phyloP scores from a whole-genome alignment of 2,329 filamentous ascomycete genomes.

The Paecilomyces sp. region DNA sequence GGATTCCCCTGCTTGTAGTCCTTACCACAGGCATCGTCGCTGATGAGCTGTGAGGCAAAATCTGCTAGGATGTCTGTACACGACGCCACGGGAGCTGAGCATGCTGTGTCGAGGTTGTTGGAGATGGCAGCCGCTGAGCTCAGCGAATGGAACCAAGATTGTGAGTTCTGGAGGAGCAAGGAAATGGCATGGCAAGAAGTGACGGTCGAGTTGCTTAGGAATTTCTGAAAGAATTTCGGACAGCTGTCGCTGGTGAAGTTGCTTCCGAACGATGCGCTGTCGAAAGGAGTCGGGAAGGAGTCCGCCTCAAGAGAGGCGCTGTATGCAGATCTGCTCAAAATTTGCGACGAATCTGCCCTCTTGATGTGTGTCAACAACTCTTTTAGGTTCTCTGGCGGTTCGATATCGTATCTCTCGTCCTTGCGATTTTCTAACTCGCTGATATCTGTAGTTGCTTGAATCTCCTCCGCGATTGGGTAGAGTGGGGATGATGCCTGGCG shows the following conservation, averaged over 20 bases:
- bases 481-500: neutral
- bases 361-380: neutral
- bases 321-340: neutral
- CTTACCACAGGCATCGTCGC: slow-evolving; percentile 57
- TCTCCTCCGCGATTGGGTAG: neutral
- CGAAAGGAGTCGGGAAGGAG: slow-evolving; percentile 56
- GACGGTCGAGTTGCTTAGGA: slow-evolving; percentile 62
- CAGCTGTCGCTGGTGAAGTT: slow-evolving; percentile 53
- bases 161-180: slow-evolving; percentile 75
- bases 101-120: slow-evolving; percentile 70
- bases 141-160: slow-evolving; percentile 72
- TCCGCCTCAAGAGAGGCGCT: neutral
- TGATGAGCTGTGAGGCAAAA: slow-evolving; percentile 60
- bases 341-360: neutral
- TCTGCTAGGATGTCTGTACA: slow-evolving; percentile 61
- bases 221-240: slow-evolving; percentile 53
- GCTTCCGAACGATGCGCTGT: slow-evolving; percentile 51
- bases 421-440: neutral
- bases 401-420: neutral
- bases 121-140: slow-evolving; percentile 66
- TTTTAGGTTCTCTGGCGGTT: neutral
- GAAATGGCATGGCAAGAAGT: slow-evolving; percentile 75
- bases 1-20: slow-evolving; percentile 65
- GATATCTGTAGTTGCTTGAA: neutral
- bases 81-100: slow-evolving; percentile 55